Evolutionary conservation across 768 basidiomycete genomes (phyloP).

Genomic region (Epithele typhae): DNA sequence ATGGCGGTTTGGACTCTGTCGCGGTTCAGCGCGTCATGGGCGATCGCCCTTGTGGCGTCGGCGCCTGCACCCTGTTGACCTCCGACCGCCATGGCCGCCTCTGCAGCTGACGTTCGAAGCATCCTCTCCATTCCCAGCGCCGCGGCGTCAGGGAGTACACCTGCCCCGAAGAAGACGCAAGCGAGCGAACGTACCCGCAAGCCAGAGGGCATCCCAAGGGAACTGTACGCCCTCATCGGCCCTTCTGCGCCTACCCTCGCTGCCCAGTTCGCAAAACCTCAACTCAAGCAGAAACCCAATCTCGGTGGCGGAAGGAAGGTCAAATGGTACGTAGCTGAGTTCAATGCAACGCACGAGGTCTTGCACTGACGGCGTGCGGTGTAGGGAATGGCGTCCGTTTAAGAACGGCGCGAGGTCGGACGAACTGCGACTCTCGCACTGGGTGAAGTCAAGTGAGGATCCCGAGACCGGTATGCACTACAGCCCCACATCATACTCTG

Average conservation of each 20-base stretch:
- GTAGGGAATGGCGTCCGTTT: constrained; percentile 75
- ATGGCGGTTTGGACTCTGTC: constrained; percentile 7
- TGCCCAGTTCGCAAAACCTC: constrained; percentile 73
- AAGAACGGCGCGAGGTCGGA: constrained; percentile 68
- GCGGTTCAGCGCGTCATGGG: neutral
- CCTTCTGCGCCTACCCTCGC: constrained; percentile 84
- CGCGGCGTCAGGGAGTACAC: constrained; percentile 40
- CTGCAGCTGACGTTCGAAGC: constrained; percentile 80
- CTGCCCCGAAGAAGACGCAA: constrained; percentile 39
- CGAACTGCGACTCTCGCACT: constrained; percentile 71
- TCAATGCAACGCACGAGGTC: too few species aligned
- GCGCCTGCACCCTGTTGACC: neutral
- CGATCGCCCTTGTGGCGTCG: constrained; percentile 1
- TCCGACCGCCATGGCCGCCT: constrained; percentile 49
- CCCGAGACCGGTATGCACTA: constrained; percentile 46
- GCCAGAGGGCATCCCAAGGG: constrained; percentile 89
- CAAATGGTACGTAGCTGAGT: constrained; percentile 55
- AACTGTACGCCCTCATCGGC: constrained; percentile 94
- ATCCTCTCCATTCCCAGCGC: constrained; percentile 60
- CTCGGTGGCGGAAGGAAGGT: constrained; percentile 56
- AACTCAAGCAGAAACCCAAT: constrained; percentile 83
- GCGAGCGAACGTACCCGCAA: constrained; percentile 45
- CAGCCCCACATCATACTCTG: neutral
- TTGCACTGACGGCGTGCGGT: neutral
- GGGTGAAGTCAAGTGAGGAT: constrained; percentile 65